Base-by-base conservation (phyloP, 768 basidiomycete species). In the Polyporus arcularius region DNA sequence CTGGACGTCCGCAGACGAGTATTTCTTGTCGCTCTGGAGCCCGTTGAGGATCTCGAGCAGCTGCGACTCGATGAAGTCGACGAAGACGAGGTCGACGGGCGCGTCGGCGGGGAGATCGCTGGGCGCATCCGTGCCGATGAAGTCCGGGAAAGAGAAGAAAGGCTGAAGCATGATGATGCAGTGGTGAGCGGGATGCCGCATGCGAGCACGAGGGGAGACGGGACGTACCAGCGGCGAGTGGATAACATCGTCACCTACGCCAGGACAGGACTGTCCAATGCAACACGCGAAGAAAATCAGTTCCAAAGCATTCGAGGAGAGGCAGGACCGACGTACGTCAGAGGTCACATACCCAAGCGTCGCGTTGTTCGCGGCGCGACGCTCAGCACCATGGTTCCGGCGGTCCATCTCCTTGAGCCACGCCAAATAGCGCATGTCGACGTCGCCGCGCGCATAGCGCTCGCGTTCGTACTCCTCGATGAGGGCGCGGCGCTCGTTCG, bases 261-360 rank as follows among this genome's bases (percentile, higher is more conserved):
- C 89, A 1, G 89, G 86, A 69, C 92, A 92, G 1, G 82, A 75
- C 89, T 57, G 52, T 10, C 11, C 16, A 10, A n/a, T n/a, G n/a
- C n/a, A n/a, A 35, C n/a, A 52, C 28, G 3, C 5, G 32, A 40
- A 11, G 11, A 11, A 1, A 30, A 41, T 56, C 41, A 45, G 30
- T 35, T 15, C 50, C 39, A 50, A 48, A 8, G 16, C 16, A 46
- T n/a, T n/a, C n/a, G n/a, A 30, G 51, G 16, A 18, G 38, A 51
- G 41, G 43, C 9, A 10, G 10, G 14, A 21, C 2, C 2, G 21
- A 70, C 85, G 69, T 64, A 88, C 85, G 70, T 90, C 89, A 1
- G 72, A 66, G 4, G 91, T 92, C 26, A 92, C 89, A 67, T 92
- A 92, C 62, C 92, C 90, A 18, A 86, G 72, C 1, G 89, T 90